Evolutionary conservation across 441 rosid species (phyloP).

Genomic region (Brassica hybrid): DNA sequence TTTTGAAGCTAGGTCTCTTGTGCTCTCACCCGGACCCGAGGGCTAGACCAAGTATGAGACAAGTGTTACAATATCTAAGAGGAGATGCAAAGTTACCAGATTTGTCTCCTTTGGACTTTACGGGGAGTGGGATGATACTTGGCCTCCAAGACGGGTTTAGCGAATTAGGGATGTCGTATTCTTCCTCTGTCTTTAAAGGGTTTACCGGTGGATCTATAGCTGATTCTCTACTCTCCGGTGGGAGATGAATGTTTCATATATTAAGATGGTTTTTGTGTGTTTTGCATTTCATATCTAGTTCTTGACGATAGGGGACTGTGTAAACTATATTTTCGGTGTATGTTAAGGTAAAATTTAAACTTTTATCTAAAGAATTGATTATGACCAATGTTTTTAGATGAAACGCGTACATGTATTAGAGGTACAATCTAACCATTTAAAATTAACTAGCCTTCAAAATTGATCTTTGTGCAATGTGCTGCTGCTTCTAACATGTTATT

Average conservation of each 20-base stretch:
- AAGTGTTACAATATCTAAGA: not conserved
- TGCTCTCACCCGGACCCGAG: not conserved
- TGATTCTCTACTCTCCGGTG: not conserved
- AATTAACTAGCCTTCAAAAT: not conserved
- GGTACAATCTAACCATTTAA: not conserved
- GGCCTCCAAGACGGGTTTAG: not conserved
- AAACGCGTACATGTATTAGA: not conserved
- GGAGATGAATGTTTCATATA: not conserved
- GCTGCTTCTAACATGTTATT: not conserved
- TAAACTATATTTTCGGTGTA: not conserved
- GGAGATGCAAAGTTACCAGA: not conserved
- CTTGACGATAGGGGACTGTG: not conserved
- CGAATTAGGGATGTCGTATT: not conserved
- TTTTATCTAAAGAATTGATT: not conserved
- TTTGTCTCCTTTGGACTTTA: not conserved
- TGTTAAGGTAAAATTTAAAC: not conserved
- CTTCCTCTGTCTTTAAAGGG: not conserved
- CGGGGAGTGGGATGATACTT: not conserved
- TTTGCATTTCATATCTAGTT: not conserved
- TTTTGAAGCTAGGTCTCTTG: constrained; percentile 2
- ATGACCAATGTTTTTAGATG: not conserved
- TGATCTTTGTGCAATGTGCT: not conserved
- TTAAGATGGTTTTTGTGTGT: not conserved
- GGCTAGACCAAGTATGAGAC: constrained; percentile 7
- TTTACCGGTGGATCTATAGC: not conserved